Conservation (phyloP, 1,284 basidiomycete genomes). For the Mycosarcoma mackinlayi region DNA sequence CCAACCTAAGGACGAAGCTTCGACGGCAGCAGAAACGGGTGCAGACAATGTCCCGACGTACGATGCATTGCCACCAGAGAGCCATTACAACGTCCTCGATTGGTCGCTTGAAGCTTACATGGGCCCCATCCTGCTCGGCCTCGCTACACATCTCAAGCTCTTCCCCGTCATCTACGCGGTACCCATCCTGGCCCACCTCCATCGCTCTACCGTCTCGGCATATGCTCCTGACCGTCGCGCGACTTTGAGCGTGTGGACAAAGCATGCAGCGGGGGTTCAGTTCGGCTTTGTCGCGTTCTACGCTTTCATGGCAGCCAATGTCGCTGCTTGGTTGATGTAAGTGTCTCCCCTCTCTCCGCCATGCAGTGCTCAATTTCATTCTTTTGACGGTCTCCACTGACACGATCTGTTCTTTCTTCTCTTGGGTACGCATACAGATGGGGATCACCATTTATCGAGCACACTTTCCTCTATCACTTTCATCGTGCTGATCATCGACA, state of each 20-base stretch:
- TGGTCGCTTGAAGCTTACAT: slow-evolving; percentile 52
- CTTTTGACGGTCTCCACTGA: slow-evolving; percentile 3
- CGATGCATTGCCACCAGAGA: slow-evolving; percentile 40
- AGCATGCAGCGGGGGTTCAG: slow-evolving; percentile 72
- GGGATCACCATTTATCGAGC: slow-evolving; percentile 89
- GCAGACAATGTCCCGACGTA: slow-evolving; percentile 14
- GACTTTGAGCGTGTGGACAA: slow-evolving; percentile 31
- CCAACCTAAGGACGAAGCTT: not conserved
- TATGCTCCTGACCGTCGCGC: slow-evolving; percentile 30
- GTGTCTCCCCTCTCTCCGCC: not conserved
- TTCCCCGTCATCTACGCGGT: slow-evolving; percentile 92
- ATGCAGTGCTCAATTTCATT: not conserved
- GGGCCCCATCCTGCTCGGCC: slow-evolving; percentile 56
- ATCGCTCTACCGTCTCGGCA: slow-evolving; percentile 39
- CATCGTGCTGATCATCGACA: slow-evolving; percentile 92
- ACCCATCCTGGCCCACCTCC: slow-evolving; percentile 77
- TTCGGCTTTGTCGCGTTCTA: slow-evolving; percentile 78
- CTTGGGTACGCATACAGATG: slow-evolving; percentile 70
- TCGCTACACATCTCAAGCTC: slow-evolving; percentile 64
- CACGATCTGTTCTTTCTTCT: slow-evolving; percentile 70
- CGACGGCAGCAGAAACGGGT: not conserved
- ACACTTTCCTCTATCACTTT: slow-evolving; percentile 93
- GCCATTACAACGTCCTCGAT: slow-evolving; percentile 35
- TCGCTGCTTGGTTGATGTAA: slow-evolving; percentile 66
- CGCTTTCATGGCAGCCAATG: slow-evolving; percentile 78